phyloP scores from a whole-genome alignment of 2,329 filamentous ascomycete genomes.

The Raffaelea arxii region DNA sequence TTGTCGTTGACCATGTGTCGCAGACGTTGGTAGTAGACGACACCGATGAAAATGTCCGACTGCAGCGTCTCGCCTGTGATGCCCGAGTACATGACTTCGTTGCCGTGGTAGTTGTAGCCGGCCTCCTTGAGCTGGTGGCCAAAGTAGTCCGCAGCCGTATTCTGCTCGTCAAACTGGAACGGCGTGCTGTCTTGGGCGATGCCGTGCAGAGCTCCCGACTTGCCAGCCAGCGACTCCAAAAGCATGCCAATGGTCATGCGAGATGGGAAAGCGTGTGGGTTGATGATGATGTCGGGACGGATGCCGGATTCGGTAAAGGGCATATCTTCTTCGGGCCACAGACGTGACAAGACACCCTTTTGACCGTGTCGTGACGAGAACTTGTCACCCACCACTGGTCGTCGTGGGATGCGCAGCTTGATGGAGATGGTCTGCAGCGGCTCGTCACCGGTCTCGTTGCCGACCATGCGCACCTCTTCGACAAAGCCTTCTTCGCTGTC shows the following conservation, averaged over 20 bases:
- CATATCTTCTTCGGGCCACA: constrained; percentile 91
- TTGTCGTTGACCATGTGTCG: constrained; percentile 99
- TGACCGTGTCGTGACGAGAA: constrained; percentile 98
- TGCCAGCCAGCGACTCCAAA: constrained; percentile 91
- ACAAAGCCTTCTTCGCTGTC: constrained; percentile 80
- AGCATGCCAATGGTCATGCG: constrained; percentile 99
- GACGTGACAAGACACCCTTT: constrained; percentile 93
- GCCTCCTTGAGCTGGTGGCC: constrained; percentile 91
- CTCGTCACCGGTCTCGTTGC: constrained; percentile 72
- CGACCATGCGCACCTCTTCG: constrained; percentile 86
- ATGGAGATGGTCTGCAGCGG: constrained; percentile 82
- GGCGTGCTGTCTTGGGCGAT: constrained; percentile 94
- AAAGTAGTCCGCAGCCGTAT: constrained; percentile 90
- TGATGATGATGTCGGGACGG: constrained; percentile 96
- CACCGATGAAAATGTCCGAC: constrained; percentile 91
- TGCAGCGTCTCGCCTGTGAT: constrained; percentile 91
- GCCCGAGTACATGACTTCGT: constrained; percentile 97
- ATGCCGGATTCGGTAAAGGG: constrained; percentile 95
- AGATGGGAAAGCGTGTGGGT: constrained; percentile 97
- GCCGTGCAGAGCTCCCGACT: constrained; percentile 87
- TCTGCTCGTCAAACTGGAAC: constrained; percentile 86
- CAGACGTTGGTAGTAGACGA: constrained; percentile 96
- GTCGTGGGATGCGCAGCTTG: constrained; percentile 84
- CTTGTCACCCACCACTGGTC: constrained; percentile 93
- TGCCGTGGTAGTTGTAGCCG: constrained; percentile 96